phyloP scores from a whole-genome alignment of 2,329 filamentous ascomycete species.

The Tolypocladium inflatum region DNA sequence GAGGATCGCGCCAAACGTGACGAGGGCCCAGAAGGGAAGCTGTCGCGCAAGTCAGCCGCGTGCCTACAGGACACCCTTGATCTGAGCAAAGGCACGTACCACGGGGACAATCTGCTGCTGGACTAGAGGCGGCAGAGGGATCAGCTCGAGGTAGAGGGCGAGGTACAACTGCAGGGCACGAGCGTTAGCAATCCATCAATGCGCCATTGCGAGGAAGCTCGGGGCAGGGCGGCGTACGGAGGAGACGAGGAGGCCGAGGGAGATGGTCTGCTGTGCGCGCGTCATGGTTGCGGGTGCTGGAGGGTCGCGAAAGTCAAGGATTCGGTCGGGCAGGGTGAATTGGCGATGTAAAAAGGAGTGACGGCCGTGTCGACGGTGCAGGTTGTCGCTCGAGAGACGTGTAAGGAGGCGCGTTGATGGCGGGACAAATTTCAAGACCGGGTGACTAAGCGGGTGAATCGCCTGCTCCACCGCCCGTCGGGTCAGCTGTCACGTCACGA shows the following conservation, averaged over 20 bases:
- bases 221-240: slow-evolving; percentile 52
- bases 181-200: neutral
- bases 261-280: slow-evolving; percentile 86
- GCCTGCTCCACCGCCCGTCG: neutral
- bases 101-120: slow-evolving; percentile 83
- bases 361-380: slow-evolving; percentile 5
- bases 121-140: slow-evolving; percentile 68
- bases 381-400: neutral
- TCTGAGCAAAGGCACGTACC: slow-evolving; percentile 35
- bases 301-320: neutral
- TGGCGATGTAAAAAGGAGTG: slow-evolving; percentile 6
- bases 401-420: slow-evolving; percentile 5
- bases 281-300: slow-evolving; percentile 57
- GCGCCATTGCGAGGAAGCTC: neutral
- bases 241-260: slow-evolving; percentile 74
- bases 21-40: slow-evolving; percentile 88
- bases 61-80: accelerated
- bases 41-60: slow-evolving; percentile 23
- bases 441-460: neutral
- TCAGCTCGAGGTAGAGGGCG: slow-evolving; percentile 70
- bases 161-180: slow-evolving; percentile 70
- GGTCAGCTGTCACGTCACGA: no score
- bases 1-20: slow-evolving; percentile 85
- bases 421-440: neutral
- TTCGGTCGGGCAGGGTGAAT: neutral